Conservation (phyloP, 2,329 filamentous ascomycete genomes). For the Penicillium rolfsii region DNA sequence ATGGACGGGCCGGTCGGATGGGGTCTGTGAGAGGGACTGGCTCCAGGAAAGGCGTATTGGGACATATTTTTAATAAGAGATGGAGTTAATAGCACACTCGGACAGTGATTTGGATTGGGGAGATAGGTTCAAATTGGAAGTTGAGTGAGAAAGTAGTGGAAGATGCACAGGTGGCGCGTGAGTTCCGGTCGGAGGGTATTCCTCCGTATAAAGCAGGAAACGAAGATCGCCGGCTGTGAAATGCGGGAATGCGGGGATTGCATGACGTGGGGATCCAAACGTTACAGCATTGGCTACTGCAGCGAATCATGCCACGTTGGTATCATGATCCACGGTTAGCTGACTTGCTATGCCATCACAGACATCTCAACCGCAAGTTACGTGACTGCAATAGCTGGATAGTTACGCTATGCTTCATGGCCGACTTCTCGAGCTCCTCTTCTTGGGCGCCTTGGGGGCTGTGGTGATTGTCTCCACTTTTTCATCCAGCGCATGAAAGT, state of each 20-base stretch:
- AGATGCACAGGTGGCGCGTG: conserved; percentile 12
- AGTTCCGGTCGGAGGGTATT: conserved; percentile 6
- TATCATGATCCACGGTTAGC: background rate
- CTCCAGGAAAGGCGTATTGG: conserved; percentile 23
- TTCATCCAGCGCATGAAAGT: background rate
- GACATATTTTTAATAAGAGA: conserved; percentile 22
- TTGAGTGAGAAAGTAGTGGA: background rate
- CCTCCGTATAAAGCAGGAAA: conserved; percentile 11
- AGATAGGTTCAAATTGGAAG: background rate
- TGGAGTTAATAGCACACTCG: background rate
- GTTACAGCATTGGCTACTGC: background rate
- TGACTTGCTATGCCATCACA: background rate
- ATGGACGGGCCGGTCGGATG: conserved; percentile 16
- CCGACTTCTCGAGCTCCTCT: background rate
- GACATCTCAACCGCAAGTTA: background rate
- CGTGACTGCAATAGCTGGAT: background rate
- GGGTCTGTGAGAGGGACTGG: conserved; percentile 23
- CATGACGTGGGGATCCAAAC: conserved; percentile 25
- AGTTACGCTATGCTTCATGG: background rate
- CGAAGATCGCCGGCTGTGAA: conserved; percentile 14
- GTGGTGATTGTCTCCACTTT: background rate
- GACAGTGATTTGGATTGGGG: background rate
- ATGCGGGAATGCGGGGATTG: conserved; percentile 27
- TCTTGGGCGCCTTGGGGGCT: background rate
- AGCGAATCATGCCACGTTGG: background rate